Base-by-base conservation (phyloP, 305 asterid genomes). In the Fraxinus baroniana region DNA sequence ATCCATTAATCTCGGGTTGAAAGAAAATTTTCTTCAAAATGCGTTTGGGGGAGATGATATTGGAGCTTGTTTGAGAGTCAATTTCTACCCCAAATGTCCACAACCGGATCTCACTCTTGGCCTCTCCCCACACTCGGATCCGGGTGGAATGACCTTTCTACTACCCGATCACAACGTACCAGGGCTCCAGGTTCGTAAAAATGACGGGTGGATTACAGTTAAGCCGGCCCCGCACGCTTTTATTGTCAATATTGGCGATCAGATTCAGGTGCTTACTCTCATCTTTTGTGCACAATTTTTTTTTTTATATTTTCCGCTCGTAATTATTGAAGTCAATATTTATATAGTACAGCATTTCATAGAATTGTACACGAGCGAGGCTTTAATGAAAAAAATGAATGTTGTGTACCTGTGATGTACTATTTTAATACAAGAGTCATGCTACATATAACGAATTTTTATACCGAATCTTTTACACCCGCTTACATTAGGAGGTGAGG, bases 81-180 rank as follows among this genome's bases (percentile, higher is more conserved):
- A 92, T 66, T 95, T 90, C 72, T 95, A 95, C 78, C 98, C 98
- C 1, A 95, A 89, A 80, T 95, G 98, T 26, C 98, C 98, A 0
- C 93, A 91, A 22, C 98, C 98, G 5, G 98, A 92, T 24, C 66
- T 95, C 20, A 83, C 98, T 32, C 90, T 95, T 2, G 98, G 98
- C 10, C 90, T 95, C 6, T 92, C 98, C 0, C 76, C 98, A 2
- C 98, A 95, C 84, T 93, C 98, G n/a, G 98, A 95, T 83, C 98
- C 98, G 7, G 98, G 98, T 4, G 98, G 98, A 9, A 83, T 95
- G 90, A 93, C 98, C 8, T 74, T 95, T 77, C 92, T 95, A 0
- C 79, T 95, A 17, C 93, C 98, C 1, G 98, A 95, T 79, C 86
- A 79, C 32, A 49, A 93, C 55, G 95, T 95, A 0, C 87, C 91